Conservation (phyloP, 495 filamentous ascomycete species). For the Lasiosphaeria ovina region DNA sequence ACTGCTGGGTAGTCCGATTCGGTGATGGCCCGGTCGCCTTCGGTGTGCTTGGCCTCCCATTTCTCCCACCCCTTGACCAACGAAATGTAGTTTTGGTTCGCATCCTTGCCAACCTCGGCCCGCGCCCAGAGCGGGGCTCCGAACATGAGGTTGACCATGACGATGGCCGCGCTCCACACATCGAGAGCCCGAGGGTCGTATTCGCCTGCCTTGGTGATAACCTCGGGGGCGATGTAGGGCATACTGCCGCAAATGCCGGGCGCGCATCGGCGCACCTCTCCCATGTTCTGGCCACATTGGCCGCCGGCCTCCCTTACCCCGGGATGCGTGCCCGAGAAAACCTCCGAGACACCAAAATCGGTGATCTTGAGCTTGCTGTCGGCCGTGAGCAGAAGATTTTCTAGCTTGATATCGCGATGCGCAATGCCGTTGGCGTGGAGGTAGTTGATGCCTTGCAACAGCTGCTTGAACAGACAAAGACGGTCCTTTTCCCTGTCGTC, state of each 20-base stretch:
- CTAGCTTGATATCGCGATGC: slow-evolving; percentile 79
- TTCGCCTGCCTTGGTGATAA: slow-evolving; percentile 58
- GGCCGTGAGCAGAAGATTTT: slow-evolving; percentile 69
- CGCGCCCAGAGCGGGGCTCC: slow-evolving; percentile 64
- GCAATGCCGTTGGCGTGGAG: slow-evolving; percentile 70
- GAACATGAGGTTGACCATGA: slow-evolving; percentile 66
- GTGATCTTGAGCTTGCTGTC: slow-evolving; percentile 75
- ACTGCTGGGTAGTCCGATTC: slow-evolving; percentile 54
- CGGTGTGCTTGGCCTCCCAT: slow-evolving; percentile 53
- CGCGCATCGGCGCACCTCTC: slow-evolving; percentile 61
- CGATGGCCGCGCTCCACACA: slow-evolving; percentile 75
- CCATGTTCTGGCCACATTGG: slow-evolving; percentile 64
- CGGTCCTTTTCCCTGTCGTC: slow-evolving; percentile 65
- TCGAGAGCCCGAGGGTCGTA: slow-evolving; percentile 77
- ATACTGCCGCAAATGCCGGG: slow-evolving; percentile 73
- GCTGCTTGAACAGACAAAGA: slow-evolving; percentile 77
- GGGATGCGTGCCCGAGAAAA: slow-evolving; percentile 72
- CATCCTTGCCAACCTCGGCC: slow-evolving; percentile 39
- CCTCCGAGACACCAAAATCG: slow-evolving; percentile 76
- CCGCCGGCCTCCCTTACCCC: slow-evolving; percentile 61
- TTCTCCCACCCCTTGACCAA: slow-evolving; percentile 63
- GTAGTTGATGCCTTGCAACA: slow-evolving; percentile 67
- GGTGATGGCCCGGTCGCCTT: slow-evolving; percentile 45
- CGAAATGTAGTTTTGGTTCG: slow-evolving; percentile 48
- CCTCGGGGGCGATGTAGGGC: slow-evolving; percentile 78